Conservation (phyloP, 495 filamentous ascomycete genomes). For the Astrothelium macrocarpum region DNA sequence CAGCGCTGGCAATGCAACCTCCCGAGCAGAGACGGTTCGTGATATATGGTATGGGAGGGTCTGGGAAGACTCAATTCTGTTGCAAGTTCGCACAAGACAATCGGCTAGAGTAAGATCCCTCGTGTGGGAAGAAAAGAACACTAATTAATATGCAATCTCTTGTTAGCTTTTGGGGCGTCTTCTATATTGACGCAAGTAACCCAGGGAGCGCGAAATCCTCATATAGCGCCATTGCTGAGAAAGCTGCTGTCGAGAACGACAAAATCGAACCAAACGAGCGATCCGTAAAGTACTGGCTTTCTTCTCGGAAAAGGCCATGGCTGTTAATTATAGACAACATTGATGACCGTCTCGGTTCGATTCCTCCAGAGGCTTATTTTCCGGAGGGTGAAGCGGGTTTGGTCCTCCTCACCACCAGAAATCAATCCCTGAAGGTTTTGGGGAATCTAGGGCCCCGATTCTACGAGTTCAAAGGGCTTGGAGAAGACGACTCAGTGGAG, state of each 20-base stretch:
- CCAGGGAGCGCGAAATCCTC: conserved; percentile 21
- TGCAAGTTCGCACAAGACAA: conserved; percentile 34
- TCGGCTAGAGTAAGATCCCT: conserved; percentile 15
- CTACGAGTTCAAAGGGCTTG: conserved; percentile 28
- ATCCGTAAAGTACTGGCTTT: conserved; percentile 29
- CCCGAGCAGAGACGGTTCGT: conserved; percentile 19
- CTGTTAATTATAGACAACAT: conserved; percentile 42
- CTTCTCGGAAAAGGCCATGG: conserved; percentile 30
- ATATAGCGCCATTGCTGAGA: not conserved
- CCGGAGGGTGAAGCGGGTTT: conserved; percentile 28
- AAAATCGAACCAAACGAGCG: conserved; percentile 21
- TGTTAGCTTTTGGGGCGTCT: conserved; percentile 38
- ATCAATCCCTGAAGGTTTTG: conserved; percentile 25
- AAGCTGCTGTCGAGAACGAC: conserved; percentile 19
- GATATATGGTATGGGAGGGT: conserved; percentile 24
- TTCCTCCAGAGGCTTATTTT: conserved; percentile 28
- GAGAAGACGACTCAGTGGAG: conserved; percentile 28
- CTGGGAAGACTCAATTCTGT: conserved; percentile 35
- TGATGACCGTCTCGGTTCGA: too few species aligned
- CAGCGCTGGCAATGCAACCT: not conserved
- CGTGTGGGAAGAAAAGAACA: not conserved
- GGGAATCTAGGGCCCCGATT: conserved; percentile 26
- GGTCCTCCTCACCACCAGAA: conserved; percentile 36
- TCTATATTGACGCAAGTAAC: conserved; percentile 37
- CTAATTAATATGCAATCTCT: not conserved